phyloP scores from a whole-genome alignment of 2,329 filamentous ascomycete genomes.

The Dactylellina leptospora region DNA sequence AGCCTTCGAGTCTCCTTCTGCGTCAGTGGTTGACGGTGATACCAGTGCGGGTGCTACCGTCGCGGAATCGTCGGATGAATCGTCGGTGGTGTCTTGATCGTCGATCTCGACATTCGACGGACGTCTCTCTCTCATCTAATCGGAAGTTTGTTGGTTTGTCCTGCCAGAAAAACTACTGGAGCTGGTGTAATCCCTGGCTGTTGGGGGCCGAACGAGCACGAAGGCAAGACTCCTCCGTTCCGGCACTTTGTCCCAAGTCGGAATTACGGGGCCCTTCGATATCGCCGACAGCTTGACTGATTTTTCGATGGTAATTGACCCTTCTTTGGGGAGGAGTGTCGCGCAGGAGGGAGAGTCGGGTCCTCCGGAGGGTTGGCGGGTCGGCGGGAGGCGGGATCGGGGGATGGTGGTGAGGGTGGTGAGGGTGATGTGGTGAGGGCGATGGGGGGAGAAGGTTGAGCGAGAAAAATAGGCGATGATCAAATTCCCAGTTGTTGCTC shows the following conservation, averaged over 20 bases:
- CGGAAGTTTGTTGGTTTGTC: constrained; percentile 25
- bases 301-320: background rate
- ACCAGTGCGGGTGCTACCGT: constrained; percentile 21
- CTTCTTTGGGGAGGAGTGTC: background rate
- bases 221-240: constrained; percentile 32
- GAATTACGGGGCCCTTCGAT: constrained; percentile 38
- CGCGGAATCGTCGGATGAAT: constrained; percentile 43
- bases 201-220: constrained; percentile 8
- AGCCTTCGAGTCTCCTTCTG: constrained; percentile 10
- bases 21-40: background rate
- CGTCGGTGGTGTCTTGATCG: constrained; percentile 52
- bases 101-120: constrained; percentile 53
- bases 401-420: constrained; percentile 20
- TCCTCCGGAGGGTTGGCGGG: constrained; percentile 15
- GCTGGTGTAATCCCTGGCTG: constrained; percentile 5
- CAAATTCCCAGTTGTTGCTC: constrained; percentile 47
- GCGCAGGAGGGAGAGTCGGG: background rate
- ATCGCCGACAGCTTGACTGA: constrained; percentile 53
- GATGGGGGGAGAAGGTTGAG: constrained; percentile 23
- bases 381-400: constrained; percentile 31
- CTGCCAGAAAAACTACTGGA: constrained; percentile 24
- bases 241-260: constrained; percentile 31
- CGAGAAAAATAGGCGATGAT: constrained; percentile 50
- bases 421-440: constrained; percentile 16
- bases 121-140: constrained; percentile 54